A percentile compares a stretch with the other conserved stretches of the same genome.
Evolutionary conservation across 176 grass and related monocot species (phyloP).

Genomic region (Otatea glauca): DNA sequence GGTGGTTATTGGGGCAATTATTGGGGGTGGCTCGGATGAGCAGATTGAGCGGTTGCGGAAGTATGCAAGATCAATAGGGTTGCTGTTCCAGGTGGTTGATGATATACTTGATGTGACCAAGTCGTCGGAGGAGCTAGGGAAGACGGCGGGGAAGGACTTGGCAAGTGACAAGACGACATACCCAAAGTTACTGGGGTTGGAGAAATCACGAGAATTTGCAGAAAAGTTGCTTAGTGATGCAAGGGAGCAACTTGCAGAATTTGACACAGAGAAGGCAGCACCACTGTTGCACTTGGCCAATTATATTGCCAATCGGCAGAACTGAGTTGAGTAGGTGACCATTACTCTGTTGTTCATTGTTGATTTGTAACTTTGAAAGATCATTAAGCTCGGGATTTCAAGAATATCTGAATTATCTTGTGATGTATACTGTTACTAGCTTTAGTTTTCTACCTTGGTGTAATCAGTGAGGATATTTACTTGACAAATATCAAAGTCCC

Average conservation of each 20-base stretch:
- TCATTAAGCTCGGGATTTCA: constrained; percentile 34
- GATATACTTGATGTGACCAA: constrained; percentile 88
- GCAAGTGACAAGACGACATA: constrained; percentile 87
- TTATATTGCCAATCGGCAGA: constrained; percentile 81
- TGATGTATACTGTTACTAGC: constrained; percentile 49
- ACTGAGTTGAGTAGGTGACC: constrained; percentile 60
- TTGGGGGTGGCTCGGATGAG: constrained; percentile 65
- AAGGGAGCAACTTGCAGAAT: constrained; percentile 55
- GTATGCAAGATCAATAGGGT: constrained; percentile 71
- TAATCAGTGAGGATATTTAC: constrained; percentile 37
- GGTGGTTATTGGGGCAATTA: constrained; percentile 72
- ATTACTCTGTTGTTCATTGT: constrained; percentile 40
- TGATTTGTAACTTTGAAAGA: constrained; percentile 41
- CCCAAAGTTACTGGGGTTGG: constrained; percentile 71
- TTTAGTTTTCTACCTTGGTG: constrained; percentile 45
- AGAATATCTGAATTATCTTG: constrained; percentile 27
- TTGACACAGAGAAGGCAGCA: constrained; percentile 64
- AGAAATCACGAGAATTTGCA: constrained; percentile 70
- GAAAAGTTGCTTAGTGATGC: constrained; percentile 64
- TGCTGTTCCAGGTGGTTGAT: constrained; percentile 88
- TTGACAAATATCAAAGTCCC: constrained; percentile 21
- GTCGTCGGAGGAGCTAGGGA: constrained; percentile 75
- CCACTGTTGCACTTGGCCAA: constrained; percentile 79
- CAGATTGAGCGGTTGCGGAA: constrained; percentile 63
- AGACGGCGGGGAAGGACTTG: constrained; percentile 83